phyloP scores from a whole-genome alignment of 2,329 filamentous ascomycete genomes.

The Mycocentrospora acerina region DNA sequence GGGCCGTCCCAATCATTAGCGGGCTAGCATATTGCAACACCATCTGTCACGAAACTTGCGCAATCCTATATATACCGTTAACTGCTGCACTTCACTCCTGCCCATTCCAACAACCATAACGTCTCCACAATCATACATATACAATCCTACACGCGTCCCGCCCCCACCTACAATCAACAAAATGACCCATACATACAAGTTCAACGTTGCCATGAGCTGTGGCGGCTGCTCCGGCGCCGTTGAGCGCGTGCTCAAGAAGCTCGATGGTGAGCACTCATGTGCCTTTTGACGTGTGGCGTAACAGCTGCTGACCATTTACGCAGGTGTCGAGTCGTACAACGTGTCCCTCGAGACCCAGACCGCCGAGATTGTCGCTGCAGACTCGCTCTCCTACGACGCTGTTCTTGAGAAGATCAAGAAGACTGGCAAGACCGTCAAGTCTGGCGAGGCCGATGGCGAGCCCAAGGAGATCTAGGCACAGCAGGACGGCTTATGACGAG shows the following conservation, averaged over 20 bases:
- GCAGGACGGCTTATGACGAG: constrained; percentile 5
- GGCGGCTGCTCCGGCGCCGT: constrained; percentile 94
- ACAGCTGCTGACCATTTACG: constrained; percentile 9
- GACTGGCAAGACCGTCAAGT: constrained; percentile 90
- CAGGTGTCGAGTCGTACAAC: constrained; percentile 84
- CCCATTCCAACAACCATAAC: neutral
- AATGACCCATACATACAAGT: constrained; percentile 89
- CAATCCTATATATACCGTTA: constrained; percentile 6
- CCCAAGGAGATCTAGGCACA: constrained; percentile 28
- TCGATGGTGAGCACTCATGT: constrained; percentile 66
- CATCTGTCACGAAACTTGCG: constrained; percentile 12
- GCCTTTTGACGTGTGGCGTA: constrained; percentile 3
- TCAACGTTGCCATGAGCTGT: constrained; percentile 92
- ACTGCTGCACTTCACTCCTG: neutral
- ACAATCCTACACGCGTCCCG: constrained; percentile 2
- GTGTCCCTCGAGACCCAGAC: constrained; percentile 85
- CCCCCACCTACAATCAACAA: constrained; percentile 25
- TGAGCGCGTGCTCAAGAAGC: constrained; percentile 86
- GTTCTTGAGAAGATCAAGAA: constrained; percentile 89
- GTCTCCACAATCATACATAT: constrained; percentile 1
- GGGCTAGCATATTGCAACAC: constrained; percentile 11
- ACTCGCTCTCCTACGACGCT: constrained; percentile 71
- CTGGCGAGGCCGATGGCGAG: constrained; percentile 67
- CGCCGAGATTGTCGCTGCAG: constrained; percentile 72
- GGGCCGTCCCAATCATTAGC: constrained; percentile 13